Percentiles rank a stretch among this genome's conserved stretches.
Evolutionary conservation across 2,329 filamentous ascomycete genomes (phyloP).

Genomic region (Sporothrix inflata): DNA sequence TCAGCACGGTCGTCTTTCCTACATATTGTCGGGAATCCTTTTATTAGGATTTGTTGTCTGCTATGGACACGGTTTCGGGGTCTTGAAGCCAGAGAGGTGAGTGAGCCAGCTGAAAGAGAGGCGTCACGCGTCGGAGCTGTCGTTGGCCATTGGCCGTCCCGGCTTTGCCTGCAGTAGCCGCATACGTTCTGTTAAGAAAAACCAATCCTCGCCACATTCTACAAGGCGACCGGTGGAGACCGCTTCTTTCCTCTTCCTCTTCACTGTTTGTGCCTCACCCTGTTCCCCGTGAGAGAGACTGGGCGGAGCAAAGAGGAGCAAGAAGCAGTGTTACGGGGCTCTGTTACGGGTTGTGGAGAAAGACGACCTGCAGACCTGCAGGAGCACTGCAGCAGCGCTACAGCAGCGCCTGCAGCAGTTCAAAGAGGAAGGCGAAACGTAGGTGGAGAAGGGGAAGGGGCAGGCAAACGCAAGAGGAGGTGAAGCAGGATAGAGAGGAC

Average conservation of each 20-base stretch:
- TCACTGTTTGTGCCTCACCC: background rate
- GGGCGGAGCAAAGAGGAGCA: slow-evolving; percentile 5
- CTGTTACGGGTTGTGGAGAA: slow-evolving; percentile 7
- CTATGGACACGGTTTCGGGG: slow-evolving; percentile 9
- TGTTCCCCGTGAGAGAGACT: background rate
- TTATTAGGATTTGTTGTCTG: slow-evolving; percentile 11
- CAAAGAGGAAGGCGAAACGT: slow-evolving; percentile 21
- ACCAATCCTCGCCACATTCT: background rate
- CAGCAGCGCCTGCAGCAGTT: slow-evolving; percentile 4
- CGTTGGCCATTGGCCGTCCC: background rate
- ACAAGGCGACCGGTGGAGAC: slow-evolving; percentile 26
- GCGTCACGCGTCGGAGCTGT: background rate
- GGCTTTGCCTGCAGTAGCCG: slow-evolving; percentile 12
- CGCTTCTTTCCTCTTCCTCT: background rate
- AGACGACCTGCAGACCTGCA: slow-evolving; percentile 10
- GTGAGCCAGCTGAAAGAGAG: slow-evolving; percentile 2
- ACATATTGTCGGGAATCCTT: background rate
- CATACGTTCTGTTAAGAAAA: background rate
- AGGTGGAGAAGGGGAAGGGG: background rate
- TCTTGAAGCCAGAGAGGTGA: background rate
- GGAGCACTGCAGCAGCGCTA: background rate
- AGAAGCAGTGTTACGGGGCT: slow-evolving; percentile 22
- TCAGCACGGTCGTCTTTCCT: background rate
- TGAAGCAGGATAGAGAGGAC: background rate
- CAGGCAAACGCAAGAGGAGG: background rate